Percentiles rank a stretch among this genome's conserved stretches.
Evolutionary conservation across 441 rosid species (phyloP).

Genomic region (Brassica balearica): DNA sequence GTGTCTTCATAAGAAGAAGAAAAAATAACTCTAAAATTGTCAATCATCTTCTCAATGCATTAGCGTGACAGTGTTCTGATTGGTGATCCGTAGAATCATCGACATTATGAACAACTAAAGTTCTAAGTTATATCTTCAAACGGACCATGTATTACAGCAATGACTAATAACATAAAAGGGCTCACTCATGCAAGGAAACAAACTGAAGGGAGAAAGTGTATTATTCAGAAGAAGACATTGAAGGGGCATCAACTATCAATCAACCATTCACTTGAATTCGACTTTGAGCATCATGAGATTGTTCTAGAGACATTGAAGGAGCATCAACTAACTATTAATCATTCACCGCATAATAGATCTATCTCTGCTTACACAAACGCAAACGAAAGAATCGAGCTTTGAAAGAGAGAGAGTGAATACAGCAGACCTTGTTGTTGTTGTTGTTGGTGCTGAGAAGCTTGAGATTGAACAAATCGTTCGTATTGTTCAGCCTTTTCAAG

Average conservation of each 20-base stretch:
- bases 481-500: conserved; percentile 55
- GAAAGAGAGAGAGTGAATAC: background rate
- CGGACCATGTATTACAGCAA: background rate
- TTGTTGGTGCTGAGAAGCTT: conserved; percentile 23
- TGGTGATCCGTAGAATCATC: too few species aligned
- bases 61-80: too few species aligned
- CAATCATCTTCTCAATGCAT: too few species aligned
- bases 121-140: background rate
- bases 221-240: background rate
- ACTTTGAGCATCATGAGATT: background rate
- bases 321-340: conserved; percentile 1
- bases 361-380: background rate
- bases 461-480: conserved; percentile 37
- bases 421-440: conserved; percentile 43
- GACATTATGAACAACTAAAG: too few species aligned
- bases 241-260: background rate
- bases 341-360: background rate
- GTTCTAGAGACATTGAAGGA: background rate
- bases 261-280: background rate
- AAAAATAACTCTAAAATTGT: too few species aligned
- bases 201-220: background rate
- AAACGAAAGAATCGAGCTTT: background rate
- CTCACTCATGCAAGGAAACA: background rate
- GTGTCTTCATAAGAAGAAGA: too few species aligned
- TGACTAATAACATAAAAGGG: too few species aligned